Percentiles rank a stretch among this genome's conserved stretches.
These are phyloP conservation scores for Phaffomyces antillensis DNA, from an alignment of 805 yeast species.

Conservation along the genomic window DNA sequence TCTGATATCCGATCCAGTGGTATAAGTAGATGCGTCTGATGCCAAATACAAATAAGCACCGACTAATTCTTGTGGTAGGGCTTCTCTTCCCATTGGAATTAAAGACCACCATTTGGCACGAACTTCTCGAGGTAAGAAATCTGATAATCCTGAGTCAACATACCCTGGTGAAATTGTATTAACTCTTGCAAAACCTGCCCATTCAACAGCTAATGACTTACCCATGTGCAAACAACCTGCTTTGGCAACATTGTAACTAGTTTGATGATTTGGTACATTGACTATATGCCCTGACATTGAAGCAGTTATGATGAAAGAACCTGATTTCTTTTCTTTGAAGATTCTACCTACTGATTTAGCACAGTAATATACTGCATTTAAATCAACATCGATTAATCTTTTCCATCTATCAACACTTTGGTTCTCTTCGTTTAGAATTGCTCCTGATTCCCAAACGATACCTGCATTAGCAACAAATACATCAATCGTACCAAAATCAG, in stretches of 20 bases:
- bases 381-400: conserved; percentile 64
- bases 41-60: conserved; percentile 81
- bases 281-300: conserved; percentile 88
- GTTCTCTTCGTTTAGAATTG: conserved; percentile 38
- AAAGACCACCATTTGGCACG: conserved; percentile 41
- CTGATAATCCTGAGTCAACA: conserved; percentile 63
- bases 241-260: conserved; percentile 82
- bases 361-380: conserved; percentile 75
- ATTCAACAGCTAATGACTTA: conserved; percentile 79
- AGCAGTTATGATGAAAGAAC: conserved; percentile 78
- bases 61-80: conserved; percentile 60
- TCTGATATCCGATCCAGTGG: conserved; percentile 69
- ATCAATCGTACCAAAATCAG: conserved; percentile 71
- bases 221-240: conserved; percentile 76
- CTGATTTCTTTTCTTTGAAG: conserved; percentile 68
- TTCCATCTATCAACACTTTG: conserved; percentile 47
- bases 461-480: conserved; percentile 90
- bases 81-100: conserved; percentile 72
- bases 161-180: conserved; percentile 86
- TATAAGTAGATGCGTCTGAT: conserved; percentile 70
- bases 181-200: conserved; percentile 82
- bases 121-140: conserved; percentile 37
- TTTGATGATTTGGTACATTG: conserved; percentile 81
- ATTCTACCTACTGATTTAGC: conserved; percentile 68
- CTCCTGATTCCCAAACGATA: conserved; percentile 70